A percentile compares a stretch with the other conserved stretches of the same genome.
phyloP scores from a whole-genome alignment of 176 grass and related monocot species.

The Typha latifolia region DNA sequence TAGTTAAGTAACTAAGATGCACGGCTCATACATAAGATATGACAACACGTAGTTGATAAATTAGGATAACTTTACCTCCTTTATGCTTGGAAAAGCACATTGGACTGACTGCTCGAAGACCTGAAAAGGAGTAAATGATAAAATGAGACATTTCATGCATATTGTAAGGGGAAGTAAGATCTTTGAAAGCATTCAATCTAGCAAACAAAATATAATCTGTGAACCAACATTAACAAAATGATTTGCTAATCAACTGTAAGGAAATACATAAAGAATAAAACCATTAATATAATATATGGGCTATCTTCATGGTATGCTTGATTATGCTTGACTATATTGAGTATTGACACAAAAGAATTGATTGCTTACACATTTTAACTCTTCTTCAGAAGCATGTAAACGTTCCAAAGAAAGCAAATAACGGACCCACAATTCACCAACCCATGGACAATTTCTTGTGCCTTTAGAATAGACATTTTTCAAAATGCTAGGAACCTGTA shows the following conservation, averaged over 20 bases:
- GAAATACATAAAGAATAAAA: conserved; percentile 1
- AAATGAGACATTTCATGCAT: background rate
- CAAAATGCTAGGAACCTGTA: conserved; percentile 58
- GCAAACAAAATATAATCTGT: too few relatives aligned
- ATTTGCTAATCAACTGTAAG: background rate
- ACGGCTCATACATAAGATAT: too few relatives aligned
- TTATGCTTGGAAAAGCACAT: conserved; percentile 53
- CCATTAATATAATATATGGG: background rate
- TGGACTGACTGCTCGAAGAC: conserved; percentile 79
- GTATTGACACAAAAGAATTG: background rate
- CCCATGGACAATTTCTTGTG: conserved; percentile 92
- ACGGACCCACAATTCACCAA: conserved; percentile 72
- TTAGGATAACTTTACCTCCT: conserved; percentile 48
- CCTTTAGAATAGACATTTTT: conserved; percentile 81
- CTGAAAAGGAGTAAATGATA: conserved; percentile 38
- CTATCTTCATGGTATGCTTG: background rate
- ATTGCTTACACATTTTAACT: conserved; percentile 45
- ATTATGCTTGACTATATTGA: background rate
- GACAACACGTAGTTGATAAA: background rate
- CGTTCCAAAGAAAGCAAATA: conserved; percentile 80
- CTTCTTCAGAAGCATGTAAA: conserved; percentile 49
- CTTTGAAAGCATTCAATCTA: too few relatives aligned
- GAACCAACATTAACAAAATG: background rate
- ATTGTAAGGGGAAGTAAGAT: background rate
- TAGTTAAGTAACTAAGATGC: too few relatives aligned